A percentile compares a stretch with the other conserved stretches of the same genome.
These are phyloP conservation scores for Mortierella hygrophila DNA, from an alignment of 192 early-diverging fungal genomes.

Conservation along the genomic window DNA sequence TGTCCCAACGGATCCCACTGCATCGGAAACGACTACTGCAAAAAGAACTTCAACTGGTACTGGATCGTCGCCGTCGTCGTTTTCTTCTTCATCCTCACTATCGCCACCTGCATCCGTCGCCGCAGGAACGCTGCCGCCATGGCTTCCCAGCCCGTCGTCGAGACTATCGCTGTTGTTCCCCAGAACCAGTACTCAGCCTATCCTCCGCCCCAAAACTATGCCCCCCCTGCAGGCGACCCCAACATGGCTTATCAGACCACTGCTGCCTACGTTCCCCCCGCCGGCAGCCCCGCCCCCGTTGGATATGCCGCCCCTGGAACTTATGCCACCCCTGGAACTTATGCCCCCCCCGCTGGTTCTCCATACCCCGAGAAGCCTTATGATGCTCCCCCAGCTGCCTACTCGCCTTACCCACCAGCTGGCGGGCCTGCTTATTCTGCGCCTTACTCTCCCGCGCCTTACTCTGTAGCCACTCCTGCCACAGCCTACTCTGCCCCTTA, in stretches of 20 bases:
- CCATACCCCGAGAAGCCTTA: constrained; percentile 21
- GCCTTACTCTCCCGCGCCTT: not conserved
- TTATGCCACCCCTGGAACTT: constrained; percentile 20
- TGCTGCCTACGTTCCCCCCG: constrained; percentile 22
- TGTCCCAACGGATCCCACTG: constrained; percentile 33
- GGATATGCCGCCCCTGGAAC: constrained; percentile 9
- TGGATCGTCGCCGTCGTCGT: constrained; percentile 37
- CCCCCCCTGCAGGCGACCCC: constrained; percentile 48
- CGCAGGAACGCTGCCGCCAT: constrained; percentile 6
- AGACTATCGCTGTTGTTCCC: not conserved
- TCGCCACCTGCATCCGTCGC: constrained; percentile 10
- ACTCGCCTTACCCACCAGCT: constrained; percentile 29
- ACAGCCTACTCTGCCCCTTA: constrained; percentile 12
- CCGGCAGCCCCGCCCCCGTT: not conserved
- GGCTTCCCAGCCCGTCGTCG: constrained; percentile 11
- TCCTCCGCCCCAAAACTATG: constrained; percentile 12
- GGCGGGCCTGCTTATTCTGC: constrained; percentile 7
- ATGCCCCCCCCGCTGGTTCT: constrained; percentile 2
- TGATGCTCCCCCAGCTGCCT: constrained; percentile 19
- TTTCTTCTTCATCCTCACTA: constrained; percentile 9
- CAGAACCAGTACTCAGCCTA: constrained; percentile 6
- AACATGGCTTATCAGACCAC: constrained; percentile 44
- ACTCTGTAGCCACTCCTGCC: not conserved
- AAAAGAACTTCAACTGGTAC: constrained; percentile 34
- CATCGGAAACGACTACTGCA: constrained; percentile 2